Evolutionary conservation across 352 stramenopile genomes (phyloP), one percentile per base, ranked within the genome.

Genomic region (Phytophthora hibernalis): DNA sequence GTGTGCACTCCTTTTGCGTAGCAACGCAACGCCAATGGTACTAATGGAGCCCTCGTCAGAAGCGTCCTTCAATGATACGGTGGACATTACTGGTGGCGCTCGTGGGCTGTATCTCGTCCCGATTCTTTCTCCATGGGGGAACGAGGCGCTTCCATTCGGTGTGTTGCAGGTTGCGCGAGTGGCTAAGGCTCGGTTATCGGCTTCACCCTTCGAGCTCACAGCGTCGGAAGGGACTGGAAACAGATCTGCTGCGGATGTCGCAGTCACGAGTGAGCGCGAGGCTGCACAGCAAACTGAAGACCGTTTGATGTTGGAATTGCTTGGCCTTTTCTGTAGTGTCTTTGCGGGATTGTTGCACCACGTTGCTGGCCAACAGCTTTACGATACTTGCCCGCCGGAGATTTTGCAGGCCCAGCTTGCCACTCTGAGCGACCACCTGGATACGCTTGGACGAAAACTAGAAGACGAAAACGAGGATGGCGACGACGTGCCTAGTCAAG

Each of bases 121-220:
- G 5, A 92, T 91, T 54, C 51, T 69, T 7, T 89, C 83, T 13
- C 74, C 78, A 1, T 91, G 80, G 82, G 59, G 68, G 1, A 55
- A 69, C 4, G 53, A 40, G 10, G 56, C 74, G 0, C 52, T 72
- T 1, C 77, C 82, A 3, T 77, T 92, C 22, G 83, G 85, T 2
- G 80, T 94, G 62, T 66, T 94, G 16, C 83, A 94, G 57, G 81
- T 91, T 16, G 76, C 83, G 38, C 77, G 83, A 5, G 77, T 77
- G 10, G 67, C 72, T 11, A 69, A 66, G 15, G 62, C 65, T 33
- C 57, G 52, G 0, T 33, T 75, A 20, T 66, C 58, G 9, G 37
- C 68, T 37, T 71, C 65, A 28, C 50, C 62, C 10, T 63, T 75
- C 24, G 64, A 57, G 20, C 51, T 77, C 21, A 74, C 52, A 13